These are phyloP conservation scores for Babesia bovis DNA, from an alignment of 169 alveolate species.

Conservation along the genomic window DNA sequence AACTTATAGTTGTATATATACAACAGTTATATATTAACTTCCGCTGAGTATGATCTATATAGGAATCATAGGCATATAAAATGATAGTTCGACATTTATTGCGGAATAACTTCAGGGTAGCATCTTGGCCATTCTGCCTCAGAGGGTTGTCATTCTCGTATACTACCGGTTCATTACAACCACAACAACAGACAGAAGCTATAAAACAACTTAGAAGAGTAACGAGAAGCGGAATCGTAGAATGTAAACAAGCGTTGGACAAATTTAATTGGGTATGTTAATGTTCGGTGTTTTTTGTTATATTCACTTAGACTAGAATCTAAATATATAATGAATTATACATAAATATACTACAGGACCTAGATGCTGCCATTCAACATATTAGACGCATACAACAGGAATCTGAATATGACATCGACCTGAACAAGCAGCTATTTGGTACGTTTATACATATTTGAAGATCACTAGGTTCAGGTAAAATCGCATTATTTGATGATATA, in stretches of 20 bases:
- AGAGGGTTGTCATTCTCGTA: too few relatives aligned
- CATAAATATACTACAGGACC: slow-evolving; percentile 51
- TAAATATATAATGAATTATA: too few relatives aligned
- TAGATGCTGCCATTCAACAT: slow-evolving; percentile 31
- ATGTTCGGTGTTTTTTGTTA: too few relatives aligned
- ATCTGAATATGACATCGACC: slow-evolving; percentile 12
- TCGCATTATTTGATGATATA: slow-evolving; percentile 5
- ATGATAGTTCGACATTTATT: not conserved
- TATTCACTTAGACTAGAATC: too few relatives aligned
- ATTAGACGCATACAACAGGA: slow-evolving; percentile 34
- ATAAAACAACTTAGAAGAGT: slow-evolving; percentile 42
- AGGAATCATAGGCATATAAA: too few relatives aligned
- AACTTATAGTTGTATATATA: too few relatives aligned
- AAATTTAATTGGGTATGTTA: slow-evolving; percentile 49
- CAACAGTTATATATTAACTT: too few relatives aligned
- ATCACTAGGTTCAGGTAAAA: slow-evolving; percentile 28
- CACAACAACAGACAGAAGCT: not conserved
- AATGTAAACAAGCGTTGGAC: slow-evolving; percentile 46
- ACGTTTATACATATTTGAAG: not conserved
- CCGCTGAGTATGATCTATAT: too few relatives aligned
- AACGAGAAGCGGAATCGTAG: slow-evolving; percentile 53
- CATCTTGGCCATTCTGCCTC: too few relatives aligned
- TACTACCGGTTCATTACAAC: not conserved
- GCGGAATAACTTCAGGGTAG: too few relatives aligned
- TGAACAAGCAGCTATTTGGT: slow-evolving; percentile 40